Percentiles rank a stretch among this genome's conserved stretches.
Evolutionary conservation across 2,329 filamentous ascomycete genomes (phyloP).

Genomic region (Diaporthe caulivora): DNA sequence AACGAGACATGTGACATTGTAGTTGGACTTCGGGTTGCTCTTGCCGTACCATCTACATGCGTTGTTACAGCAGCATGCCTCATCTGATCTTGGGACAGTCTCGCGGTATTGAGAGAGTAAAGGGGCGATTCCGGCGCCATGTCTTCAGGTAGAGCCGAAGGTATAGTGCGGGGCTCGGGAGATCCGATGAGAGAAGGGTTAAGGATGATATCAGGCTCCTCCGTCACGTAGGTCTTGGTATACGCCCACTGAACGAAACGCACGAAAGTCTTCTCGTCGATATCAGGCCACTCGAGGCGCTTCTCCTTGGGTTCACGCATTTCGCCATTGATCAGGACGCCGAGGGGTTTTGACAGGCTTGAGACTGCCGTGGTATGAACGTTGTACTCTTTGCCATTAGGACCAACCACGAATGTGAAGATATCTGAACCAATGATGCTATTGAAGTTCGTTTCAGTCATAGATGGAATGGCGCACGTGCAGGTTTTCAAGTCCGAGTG

Average conservation of each 20-base stretch:
- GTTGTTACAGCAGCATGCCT: neutral
- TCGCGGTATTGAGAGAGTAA: neutral
- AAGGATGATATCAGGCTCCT: conserved; percentile 30
- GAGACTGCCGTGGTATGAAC: conserved; percentile 26
- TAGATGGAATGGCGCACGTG: accelerated
- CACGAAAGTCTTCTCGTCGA: conserved; percentile 39
- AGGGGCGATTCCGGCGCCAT: neutral
- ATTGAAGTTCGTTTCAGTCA: neutral
- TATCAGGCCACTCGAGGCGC: conserved; percentile 38
- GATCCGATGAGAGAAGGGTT: neutral
- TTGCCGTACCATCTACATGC: neutral
- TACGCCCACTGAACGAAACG: conserved; percentile 40
- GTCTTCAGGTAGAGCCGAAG: neutral
- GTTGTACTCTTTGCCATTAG: conserved; percentile 8
- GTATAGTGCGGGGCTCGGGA: neutral
- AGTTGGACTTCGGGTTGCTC: accelerated
- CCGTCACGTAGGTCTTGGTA: conserved; percentile 29
- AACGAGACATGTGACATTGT: neutral
- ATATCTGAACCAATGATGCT: conserved; percentile 31
- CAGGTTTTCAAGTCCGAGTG: neutral
- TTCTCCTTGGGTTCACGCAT: conserved; percentile 37
- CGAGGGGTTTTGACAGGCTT: conserved; percentile 34
- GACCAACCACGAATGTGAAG: conserved; percentile 29
- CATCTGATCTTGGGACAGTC: accelerated
- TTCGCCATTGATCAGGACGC: conserved; percentile 33